These are phyloP conservation scores for Aspergillus fijiensis DNA, from an alignment of 2,329 filamentous ascomycete genomes.

Conservation along the genomic window DNA sequence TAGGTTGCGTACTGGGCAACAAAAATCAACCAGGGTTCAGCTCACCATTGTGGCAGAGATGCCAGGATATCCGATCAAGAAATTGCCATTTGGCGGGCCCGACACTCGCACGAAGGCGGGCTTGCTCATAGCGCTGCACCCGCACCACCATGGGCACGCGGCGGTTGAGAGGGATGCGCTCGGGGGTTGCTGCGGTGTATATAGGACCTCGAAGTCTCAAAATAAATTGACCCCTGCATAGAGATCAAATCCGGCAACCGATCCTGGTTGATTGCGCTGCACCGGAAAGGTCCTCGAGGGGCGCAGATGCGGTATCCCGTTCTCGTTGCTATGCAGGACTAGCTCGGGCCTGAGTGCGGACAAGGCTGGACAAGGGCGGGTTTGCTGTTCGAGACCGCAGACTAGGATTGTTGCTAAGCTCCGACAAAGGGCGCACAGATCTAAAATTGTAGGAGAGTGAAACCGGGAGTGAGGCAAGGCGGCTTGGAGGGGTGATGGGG, in stretches of 20 bases:
- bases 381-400: not conserved
- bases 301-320: slow-evolving; percentile 17
- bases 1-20: not conserved
- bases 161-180: slow-evolving; percentile 27
- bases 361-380: slow-evolving; percentile 1
- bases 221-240: slow-evolving; percentile 29
- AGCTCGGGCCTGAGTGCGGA: not conserved
- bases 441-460: not conserved
- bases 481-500: not conserved
- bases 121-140: slow-evolving; percentile 50
- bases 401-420: not conserved
- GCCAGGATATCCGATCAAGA: slow-evolving; percentile 93
- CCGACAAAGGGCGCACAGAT: not conserved
- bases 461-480: not conserved
- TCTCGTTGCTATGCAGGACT: slow-evolving; percentile 6
- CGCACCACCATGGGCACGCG: slow-evolving; percentile 42
- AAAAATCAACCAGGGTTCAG: slow-evolving; percentile 26
- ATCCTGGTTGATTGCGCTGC: slow-evolving; percentile 14
- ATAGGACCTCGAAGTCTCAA: slow-evolving; percentile 25
- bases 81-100: slow-evolving; percentile 94
- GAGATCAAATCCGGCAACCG: slow-evolving; percentile 13
- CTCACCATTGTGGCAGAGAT: slow-evolving; percentile 95
- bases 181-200: slow-evolving; percentile 27
- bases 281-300: slow-evolving; percentile 15
- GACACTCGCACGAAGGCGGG: slow-evolving; percentile 92